Base-by-base conservation (phyloP, 2,329 filamentous ascomycete species). In the Aspergillus fischeri region DNA sequence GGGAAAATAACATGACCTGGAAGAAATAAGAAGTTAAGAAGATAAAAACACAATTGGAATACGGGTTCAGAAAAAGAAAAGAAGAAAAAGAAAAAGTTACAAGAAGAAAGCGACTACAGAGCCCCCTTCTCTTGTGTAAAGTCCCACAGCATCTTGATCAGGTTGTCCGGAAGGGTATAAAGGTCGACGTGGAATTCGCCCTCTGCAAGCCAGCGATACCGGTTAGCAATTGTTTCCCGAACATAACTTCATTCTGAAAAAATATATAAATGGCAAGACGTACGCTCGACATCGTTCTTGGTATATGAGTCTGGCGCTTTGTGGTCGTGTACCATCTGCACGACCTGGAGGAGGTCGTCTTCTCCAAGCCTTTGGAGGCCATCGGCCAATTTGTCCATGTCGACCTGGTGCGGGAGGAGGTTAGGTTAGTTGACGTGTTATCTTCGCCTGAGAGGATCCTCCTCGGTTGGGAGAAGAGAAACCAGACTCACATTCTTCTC, bases 121-220 rank as follows among this genome's bases (percentile, higher is more conserved):
- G 68, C 73, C 28, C 74, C 74, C 63, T 77, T 79, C 51, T 79
- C 76, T 53, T 72, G 72, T 45, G 85, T 85, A 72, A 94, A 95
- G 60, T 97, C 93, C 93, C 93, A 97, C 59, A 99, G 86, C 86
- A 91, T 92, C 76, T 94, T 95, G 72, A 94, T 89, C 41, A 97
- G 82, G 28, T 80, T 78, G 64, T 97, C 94, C 1, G 94, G 92
- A 63, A 99, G 86, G n/a, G 94, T 97, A 78, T 96, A 97, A 57
- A 99, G 83, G 71, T 99, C 94, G 66, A 99, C 93, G 60, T 96
- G 94, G 79, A 99, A 99, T 78, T 99, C 94, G 70, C 94, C 94
- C 70, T 92, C 92, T 90, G 69, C 51, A 68, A 70, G 54, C 20
- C 25, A 14, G 14, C 14, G 14, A 14, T 38, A 60, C 67, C 65